A percentile compares a stretch with the other conserved stretches of the same genome.
Evolutionary conservation across 257 asterid species (phyloP).

Genomic region (Solanum microdontum): DNA sequence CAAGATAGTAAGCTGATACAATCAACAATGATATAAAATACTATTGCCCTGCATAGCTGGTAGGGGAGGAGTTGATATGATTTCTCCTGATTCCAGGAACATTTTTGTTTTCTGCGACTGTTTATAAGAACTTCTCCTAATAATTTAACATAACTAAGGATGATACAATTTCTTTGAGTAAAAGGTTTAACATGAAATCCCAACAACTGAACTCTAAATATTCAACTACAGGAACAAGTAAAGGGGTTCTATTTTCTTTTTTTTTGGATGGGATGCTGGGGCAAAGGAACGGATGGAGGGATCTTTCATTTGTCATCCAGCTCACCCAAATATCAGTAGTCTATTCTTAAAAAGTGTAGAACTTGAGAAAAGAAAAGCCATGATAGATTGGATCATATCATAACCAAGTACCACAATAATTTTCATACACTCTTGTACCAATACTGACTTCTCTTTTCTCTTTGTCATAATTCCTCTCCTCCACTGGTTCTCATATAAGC

Average conservation of each 20-base stretch:
- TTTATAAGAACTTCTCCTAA: background rate
- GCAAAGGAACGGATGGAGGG: background rate
- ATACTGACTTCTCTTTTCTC: background rate
- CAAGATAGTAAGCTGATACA: background rate
- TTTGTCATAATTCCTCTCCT: background rate
- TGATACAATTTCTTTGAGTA: background rate
- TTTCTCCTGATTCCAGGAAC: background rate
- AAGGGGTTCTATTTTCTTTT: background rate
- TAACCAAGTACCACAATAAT: background rate
- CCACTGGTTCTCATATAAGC: background rate
- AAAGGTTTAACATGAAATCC: background rate
- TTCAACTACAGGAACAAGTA: background rate
- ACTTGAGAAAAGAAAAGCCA: background rate
- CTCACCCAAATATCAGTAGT: background rate
- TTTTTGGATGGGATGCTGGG: background rate
- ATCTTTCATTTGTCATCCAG: background rate
- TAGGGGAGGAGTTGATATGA: background rate
- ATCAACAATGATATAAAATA: background rate
- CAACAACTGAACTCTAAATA: background rate
- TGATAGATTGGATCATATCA: background rate
- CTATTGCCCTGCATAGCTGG: background rate
- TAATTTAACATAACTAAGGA: background rate
- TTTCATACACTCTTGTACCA: background rate
- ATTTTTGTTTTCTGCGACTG: background rate
- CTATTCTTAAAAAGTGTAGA: background rate